Base-by-base conservation (phyloP, 345 rosid species). In the Sonneratia caseolaris region DNA sequence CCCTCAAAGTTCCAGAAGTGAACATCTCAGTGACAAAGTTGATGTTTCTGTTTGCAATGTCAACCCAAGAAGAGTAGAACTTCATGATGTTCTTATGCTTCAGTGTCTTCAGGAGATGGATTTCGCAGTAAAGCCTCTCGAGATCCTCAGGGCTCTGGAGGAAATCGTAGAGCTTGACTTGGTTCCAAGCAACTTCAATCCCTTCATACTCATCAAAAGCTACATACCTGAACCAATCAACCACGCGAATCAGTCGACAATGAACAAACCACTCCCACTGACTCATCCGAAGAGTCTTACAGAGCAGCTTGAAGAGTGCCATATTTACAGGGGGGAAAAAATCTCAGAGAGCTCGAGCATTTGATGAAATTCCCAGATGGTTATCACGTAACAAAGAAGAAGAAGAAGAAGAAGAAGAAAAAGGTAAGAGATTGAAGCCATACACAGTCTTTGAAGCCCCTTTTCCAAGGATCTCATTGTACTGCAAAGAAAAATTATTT, bases 381-480 rank as follows among this genome's bases (percentile, higher is more conserved):
- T 70, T 80, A 61, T 57, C 71, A 40, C 5, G 69, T 64, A n/a
- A 55, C 32, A 27, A 74, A 22, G 32, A 27, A 27, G 32, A 27
- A 27, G 32, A 27, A 74, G 51, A 74, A 22, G n/a, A n/a, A n/a
- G n/a, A n/a, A n/a, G n/a, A n/a, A n/a, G n/a, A n/a, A 42, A 32
- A 36, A 76, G 69, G 80, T 51, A 24, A 43, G 42, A 35, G 81
- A 83, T 75, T 53, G 74, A 42, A 66, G 21, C 57, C 88, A 74
- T 88, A 95, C 99, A 95, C 99, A 18, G 80, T 95, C 87, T 95
- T 95, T 67, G 97, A 92, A 87, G 99, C 94, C 76, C 99, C 99
- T 84, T 86, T 92, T 55, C 99, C 99, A 45, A 95, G 89, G 74
- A 95, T 82, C 78, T 95, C 99, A 82, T 81, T 79, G 79, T 92